Evolutionary conservation across 176 grass and related monocot species (phyloP).

Genomic region (Panicum miliaceum): DNA sequence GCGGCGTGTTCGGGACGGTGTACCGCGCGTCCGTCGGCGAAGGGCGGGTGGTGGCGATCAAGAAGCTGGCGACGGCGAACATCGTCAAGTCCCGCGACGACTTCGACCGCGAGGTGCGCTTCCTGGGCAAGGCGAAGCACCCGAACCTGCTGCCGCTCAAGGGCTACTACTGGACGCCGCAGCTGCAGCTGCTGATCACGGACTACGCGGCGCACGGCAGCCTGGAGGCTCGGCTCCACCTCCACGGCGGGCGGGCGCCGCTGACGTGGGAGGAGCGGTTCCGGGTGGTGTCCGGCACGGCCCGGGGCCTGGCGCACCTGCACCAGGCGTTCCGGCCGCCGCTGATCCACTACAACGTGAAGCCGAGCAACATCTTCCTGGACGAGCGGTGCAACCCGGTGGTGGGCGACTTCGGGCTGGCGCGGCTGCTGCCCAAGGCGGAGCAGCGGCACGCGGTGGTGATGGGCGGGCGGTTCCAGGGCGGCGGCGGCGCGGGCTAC

Average conservation of each 20-base stretch:
- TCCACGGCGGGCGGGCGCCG: slow-evolving; percentile 48
- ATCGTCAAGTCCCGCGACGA: slow-evolving; percentile 69
- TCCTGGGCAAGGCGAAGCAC: slow-evolving; percentile 86
- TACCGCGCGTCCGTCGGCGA: slow-evolving; percentile 61
- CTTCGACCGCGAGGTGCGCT: slow-evolving; percentile 83
- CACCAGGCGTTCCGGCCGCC: slow-evolving; percentile 91
- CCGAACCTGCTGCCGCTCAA: slow-evolving; percentile 75
- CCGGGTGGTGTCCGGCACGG: slow-evolving; percentile 67
- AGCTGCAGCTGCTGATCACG: slow-evolving; percentile 80
- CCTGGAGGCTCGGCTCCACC: slow-evolving; percentile 74
- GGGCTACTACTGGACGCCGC: slow-evolving; percentile 96
- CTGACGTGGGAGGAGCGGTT: slow-evolving; percentile 81
- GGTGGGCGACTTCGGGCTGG: slow-evolving; percentile 87
- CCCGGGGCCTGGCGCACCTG: slow-evolving; percentile 71
- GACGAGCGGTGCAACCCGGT: slow-evolving; percentile 69
- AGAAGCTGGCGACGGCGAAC: slow-evolving; percentile 63
- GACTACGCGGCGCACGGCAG: slow-evolving; percentile 84
- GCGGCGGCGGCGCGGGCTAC: slow-evolving; percentile 60
- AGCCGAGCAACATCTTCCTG: slow-evolving; percentile 91
- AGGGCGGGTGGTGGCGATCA: slow-evolving; percentile 61
- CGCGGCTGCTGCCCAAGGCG: slow-evolving; percentile 58
- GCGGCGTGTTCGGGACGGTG: slow-evolving; percentile 68
- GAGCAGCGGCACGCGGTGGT: slow-evolving; percentile 52
- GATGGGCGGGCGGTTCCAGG: slow-evolving; percentile 50
- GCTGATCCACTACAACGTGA: slow-evolving; percentile 93